A percentile compares a stretch with the other conserved stretches of the same genome.
Evolutionary conservation across 2,329 filamentous ascomycete species (phyloP).

Genomic region (Colletotrichum sp.): DNA sequence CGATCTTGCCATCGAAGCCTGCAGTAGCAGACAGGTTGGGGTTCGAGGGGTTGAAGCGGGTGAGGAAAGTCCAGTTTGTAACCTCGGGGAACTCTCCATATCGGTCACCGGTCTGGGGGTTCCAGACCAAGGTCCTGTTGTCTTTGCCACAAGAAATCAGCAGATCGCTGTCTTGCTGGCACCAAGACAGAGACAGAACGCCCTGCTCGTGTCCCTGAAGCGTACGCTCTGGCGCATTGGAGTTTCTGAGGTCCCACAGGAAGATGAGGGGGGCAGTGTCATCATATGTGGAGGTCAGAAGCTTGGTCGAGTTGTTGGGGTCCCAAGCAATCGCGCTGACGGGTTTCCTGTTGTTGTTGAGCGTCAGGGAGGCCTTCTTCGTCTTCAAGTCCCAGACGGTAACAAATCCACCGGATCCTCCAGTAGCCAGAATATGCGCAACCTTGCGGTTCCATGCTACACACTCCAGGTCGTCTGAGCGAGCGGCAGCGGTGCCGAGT

Average conservation of each 20-base stretch:
- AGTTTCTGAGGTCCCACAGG: conserved; percentile 95
- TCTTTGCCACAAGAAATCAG: conserved; percentile 95
- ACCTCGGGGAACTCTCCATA: conserved; percentile 95
- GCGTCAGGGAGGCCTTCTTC: conserved; percentile 94
- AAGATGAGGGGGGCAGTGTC: conserved; percentile 88
- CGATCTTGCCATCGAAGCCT: conserved; percentile 96
- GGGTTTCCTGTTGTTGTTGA: conserved; percentile 94
- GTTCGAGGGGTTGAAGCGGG: conserved; percentile 91
- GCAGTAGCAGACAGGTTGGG: conserved; percentile 92
- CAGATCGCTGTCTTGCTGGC: conserved; percentile 85
- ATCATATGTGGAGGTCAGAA: conserved; percentile 89
- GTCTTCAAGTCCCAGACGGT: conserved; percentile 99
- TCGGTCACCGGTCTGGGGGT: conserved; percentile 85
- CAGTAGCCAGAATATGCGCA: conserved; percentile 92
- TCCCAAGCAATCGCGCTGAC: conserved; percentile 98
- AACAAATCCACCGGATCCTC: conserved; percentile 90
- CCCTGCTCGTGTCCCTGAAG: conserved; percentile 94
- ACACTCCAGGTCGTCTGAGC: conserved; percentile 94
- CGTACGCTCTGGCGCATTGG: conserved; percentile 88
- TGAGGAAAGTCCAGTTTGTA: conserved; percentile 99
- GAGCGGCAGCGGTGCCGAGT: conserved; percentile 84
- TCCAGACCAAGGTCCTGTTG: conserved; percentile 95
- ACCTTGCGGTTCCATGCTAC: conserved; percentile 99
- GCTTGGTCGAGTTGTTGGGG: conserved; percentile 91
- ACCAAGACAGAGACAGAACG: conserved; percentile 94